These are phyloP conservation scores for Plantago ovata DNA, from an alignment of 257 asterid species.

Conservation along the genomic window DNA sequence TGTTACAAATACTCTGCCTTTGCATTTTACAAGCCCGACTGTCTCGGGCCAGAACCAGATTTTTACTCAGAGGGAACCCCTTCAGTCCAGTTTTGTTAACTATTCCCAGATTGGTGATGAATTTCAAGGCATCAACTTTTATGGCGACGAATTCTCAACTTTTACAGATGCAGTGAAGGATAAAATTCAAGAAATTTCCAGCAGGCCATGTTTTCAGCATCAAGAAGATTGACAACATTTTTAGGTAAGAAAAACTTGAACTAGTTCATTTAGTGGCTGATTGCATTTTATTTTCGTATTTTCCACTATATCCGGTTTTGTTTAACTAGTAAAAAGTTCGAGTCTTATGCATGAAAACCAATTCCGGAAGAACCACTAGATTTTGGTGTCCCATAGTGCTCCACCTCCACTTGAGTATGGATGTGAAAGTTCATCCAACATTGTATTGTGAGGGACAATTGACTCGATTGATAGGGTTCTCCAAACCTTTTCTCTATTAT, in stretches of 20 bases:
- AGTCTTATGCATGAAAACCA: background rate
- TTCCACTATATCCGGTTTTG: background rate
- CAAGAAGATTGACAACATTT: slow-evolving; percentile 20
- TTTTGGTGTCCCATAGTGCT: no score
- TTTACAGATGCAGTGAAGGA: slow-evolving; percentile 26
- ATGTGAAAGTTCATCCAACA: background rate
- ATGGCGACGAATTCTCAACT: slow-evolving; percentile 26
- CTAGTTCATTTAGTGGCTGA: background rate
- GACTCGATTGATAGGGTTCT: no score
- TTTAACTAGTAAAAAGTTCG: background rate
- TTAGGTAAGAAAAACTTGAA: slow-evolving; percentile 1
- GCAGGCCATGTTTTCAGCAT: slow-evolving; percentile 27
- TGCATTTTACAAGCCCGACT: slow-evolving; percentile 14
- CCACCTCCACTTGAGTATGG: background rate
- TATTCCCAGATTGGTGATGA: slow-evolving; percentile 19
- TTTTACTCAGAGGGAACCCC: slow-evolving; percentile 65
- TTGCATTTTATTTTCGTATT: background rate
- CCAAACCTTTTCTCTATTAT: no score
- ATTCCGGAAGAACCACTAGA: no score
- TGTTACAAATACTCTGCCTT: slow-evolving; percentile 13
- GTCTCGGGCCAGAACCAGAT: slow-evolving; percentile 18
- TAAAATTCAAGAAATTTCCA: slow-evolving; percentile 17
- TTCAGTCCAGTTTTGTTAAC: slow-evolving; percentile 55
- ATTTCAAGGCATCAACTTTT: slow-evolving; percentile 22
- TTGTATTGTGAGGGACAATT: no score